Evolutionary conservation across 495 filamentous ascomycete genomes (phyloP), one percentile per base, ranked within the genome.

Genomic region (Parathielavia appendiculata): DNA sequence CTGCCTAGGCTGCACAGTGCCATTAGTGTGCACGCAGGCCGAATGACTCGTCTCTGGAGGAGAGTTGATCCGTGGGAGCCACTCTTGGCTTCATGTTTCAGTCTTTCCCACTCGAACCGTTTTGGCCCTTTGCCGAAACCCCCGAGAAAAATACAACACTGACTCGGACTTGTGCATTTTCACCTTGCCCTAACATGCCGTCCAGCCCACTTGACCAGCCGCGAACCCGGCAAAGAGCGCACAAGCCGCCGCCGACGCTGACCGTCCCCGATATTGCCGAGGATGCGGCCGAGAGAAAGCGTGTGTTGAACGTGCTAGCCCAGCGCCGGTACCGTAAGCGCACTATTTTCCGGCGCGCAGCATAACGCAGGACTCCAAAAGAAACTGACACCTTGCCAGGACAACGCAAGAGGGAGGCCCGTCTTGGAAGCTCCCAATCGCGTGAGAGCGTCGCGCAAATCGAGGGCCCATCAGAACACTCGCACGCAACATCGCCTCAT

Each of bases 261-360:
- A 62, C 43, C 10, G 63, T 69, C 30, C 71, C 73, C 5, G 52
- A 67, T 34, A 72, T 73, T 14, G 63, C 67, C 3, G 63, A 75
- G 22, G 67, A 76, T 63, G 69, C 73, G 2, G 62, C 63, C 32
- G 77, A 81, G 51, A 63, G 78, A 11, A 81, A 79, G 66, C 69
- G 78, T 1, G 69, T 77, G 14, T 57, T 81, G 35, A 81, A 79
- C 57, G 70, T 79, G 4, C 68, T 81, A 5, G 78, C 77, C 4
- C 77, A 79, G 64, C 66, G 78, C 17, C 63, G 77, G 71, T 81
- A 81, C 56, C 70, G 77, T 81, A 61, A 49, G 73, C n/a, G n/a
- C n/a, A n/a, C n/a, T 64, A 2, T 17, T 4, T 12, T 20, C 34
- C 19, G n/a, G 19, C 4, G n/a, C 7, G n/a, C 16, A 19, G 43